phyloP scores from a whole-genome alignment of 1,139 yeast species.

The Pichia sp. region DNA sequence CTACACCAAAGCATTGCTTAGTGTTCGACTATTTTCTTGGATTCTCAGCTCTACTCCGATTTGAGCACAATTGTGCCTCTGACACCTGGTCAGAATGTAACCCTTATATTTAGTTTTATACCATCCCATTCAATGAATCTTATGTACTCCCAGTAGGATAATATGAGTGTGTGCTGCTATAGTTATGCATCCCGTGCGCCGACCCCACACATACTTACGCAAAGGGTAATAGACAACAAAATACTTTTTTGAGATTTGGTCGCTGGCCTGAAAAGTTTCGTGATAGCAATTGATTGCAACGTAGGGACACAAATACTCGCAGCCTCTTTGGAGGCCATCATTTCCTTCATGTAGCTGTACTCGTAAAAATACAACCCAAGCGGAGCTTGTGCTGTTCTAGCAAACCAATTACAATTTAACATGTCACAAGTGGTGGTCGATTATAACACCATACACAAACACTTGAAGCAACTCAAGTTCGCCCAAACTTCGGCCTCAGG shows the following conservation, averaged over 20 bases:
- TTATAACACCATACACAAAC: constrained; percentile 26
- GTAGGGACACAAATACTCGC: neutral
- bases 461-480: constrained; percentile 23
- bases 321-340: neutral
- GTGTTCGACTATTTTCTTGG: no score
- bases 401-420: neutral
- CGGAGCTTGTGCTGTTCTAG: no score
- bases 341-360: neutral
- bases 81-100: no score
- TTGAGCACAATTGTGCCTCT: no score
- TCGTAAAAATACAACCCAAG: no score
- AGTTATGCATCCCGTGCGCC: no score
- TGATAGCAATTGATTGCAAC: neutral
- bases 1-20: no score
- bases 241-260: neutral
- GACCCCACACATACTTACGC: neutral
- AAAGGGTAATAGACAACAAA: neutral
- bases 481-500: neutral
- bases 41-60: no score
- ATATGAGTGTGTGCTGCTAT: no score
- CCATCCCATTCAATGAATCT: no score
- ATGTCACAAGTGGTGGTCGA: constrained; percentile 16
- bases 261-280: neutral
- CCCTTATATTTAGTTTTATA: no score
- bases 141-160: no score